Conservation (phyloP, 1,284 basidiomycete genomes). For the Cryptococcus sp. region DNA sequence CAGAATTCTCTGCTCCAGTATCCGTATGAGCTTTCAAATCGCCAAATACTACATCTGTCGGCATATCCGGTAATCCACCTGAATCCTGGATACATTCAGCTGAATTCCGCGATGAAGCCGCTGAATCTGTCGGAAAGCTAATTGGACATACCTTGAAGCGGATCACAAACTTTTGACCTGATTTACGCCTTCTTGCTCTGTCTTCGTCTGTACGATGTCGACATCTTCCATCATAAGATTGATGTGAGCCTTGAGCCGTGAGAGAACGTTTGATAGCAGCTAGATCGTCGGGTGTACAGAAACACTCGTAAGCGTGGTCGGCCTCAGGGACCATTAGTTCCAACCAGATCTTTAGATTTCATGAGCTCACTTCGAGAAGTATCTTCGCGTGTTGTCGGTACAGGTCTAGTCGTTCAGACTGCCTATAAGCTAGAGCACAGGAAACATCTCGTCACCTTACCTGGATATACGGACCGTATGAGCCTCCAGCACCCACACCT, state of each 20-base stretch:
- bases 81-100: not conserved
- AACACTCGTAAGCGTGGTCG: constrained; percentile 79
- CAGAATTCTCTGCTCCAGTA: constrained; percentile 39
- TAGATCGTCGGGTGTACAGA: constrained; percentile 72
- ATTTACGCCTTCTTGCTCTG: constrained; percentile 63
- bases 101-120: not conserved
- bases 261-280: constrained; percentile 63
- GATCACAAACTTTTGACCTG: constrained; percentile 75
- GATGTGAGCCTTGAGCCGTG: constrained; percentile 63
- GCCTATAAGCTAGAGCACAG: not conserved
- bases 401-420: constrained; percentile 84
- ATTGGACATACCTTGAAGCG: constrained; percentile 67
- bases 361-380: constrained; percentile 62
- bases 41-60: constrained; percentile 30
- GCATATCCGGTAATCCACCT: constrained; percentile 8
- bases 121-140: not conserved
- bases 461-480: constrained; percentile 76
- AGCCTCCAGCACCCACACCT: constrained; percentile 66
- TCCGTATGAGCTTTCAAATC: constrained; percentile 20
- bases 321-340: constrained; percentile 1
- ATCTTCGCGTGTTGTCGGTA: constrained; percentile 70
- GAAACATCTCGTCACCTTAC: constrained; percentile 45
- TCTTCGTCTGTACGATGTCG: constrained; percentile 81
- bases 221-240: constrained; percentile 80
- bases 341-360: not conserved